Evolutionary conservation across 2,329 filamentous ascomycete species (phyloP), one percentile per base, ranked within the genome.

Genomic region (Hawksworthiomyces lignivorus): DNA sequence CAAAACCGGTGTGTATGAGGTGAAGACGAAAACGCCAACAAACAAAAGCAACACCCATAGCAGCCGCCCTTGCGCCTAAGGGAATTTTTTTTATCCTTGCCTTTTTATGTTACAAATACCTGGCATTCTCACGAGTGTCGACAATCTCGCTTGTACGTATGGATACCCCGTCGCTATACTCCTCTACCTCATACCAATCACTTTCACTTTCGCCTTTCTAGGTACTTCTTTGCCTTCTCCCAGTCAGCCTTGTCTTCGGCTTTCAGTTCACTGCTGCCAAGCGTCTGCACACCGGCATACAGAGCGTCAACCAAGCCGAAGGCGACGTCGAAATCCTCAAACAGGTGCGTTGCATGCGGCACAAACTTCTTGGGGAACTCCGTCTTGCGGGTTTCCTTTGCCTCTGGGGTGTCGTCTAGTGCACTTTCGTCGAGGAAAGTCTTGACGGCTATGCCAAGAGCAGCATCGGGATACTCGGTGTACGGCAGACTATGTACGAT

Each of bases 401-500:
- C 43, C 29, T 65, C 58, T 0, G 73, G 61, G 0, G 76, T 72
- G 33, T 77, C 68, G 22, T 75, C 73, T 39, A 83, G 85, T 1
- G 69, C 64, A 1, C 82, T 62, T 33, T 74, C 55, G 36, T 72
- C 65, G 49, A 83, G 64, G 56, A 86, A 86, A 8, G 83, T 87
- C 61, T 87, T 86, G 30, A 88, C 78, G 1, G 85, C 84, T 47
- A 92, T 85, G 21, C 82, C 84, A 26, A 92, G 72, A 11, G 79
- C 82, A 36, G 86, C 82, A 54, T 89, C 83, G 10, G 82, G 80
- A 49, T 86, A 46, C n/a, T 46, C 38, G 30, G 36, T 36, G 20
- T 49, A 54, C 1, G 52, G 52, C 12, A 54, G 49, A 4, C 50
- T 53, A n/a, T 17, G 15, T 4, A 11, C 8, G 12, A 26, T 12